Evolutionary conservation across 176 grass and related monocot genomes (phyloP), one percentile per base, ranked within the genome.

Genomic region (Saccharum spontaneum): DNA sequence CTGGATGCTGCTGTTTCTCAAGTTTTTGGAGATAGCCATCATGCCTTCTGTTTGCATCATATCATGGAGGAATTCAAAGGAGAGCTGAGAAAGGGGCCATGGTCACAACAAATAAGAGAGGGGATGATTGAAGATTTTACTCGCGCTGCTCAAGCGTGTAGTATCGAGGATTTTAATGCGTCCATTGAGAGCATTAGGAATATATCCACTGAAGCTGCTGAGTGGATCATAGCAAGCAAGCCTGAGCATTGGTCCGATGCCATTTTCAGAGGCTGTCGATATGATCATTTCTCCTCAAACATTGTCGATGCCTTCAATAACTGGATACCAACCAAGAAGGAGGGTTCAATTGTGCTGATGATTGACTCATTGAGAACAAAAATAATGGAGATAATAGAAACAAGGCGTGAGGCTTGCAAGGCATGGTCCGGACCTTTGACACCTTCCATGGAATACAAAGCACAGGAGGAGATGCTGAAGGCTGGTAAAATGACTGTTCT

Each of bases 221-320:
- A 98, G 3, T 95, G 96, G 96, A 83, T 95, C 82, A 88, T 98
- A 83, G 87, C 89, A 78, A 95, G 91, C 71, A 98, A 95, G 70
- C 96, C 96, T 43, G 96, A 95, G 71, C 88, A 95, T 78, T 98
- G 96, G 96, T 98, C 96, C 36, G 96, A 98, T 81, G 89, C 93
- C 50, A 85, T 98, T 86, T 98, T 98, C 83, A 88, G 74, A 67
- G 96, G 96, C 16, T 94, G 87, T 24, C 85, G 96, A 69, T 98
- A 93, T 79, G 96, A 95, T 62, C 93, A 98, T 90, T 98, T 94
- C 73, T 98, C 96, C 22, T 94, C 75, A 3, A 94, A 95, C 82
- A 94, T 95, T 86, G 89, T 92, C 28, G 96, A 98, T 71, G 86
- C 81, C 43, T 98, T 98, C 76, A 98, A 89, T 83, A 95, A 95